Percentiles rank a stretch among this genome's conserved stretches.
Conservation (phyloP, 805 yeast genomes). For the Teunomyces atbi region DNA sequence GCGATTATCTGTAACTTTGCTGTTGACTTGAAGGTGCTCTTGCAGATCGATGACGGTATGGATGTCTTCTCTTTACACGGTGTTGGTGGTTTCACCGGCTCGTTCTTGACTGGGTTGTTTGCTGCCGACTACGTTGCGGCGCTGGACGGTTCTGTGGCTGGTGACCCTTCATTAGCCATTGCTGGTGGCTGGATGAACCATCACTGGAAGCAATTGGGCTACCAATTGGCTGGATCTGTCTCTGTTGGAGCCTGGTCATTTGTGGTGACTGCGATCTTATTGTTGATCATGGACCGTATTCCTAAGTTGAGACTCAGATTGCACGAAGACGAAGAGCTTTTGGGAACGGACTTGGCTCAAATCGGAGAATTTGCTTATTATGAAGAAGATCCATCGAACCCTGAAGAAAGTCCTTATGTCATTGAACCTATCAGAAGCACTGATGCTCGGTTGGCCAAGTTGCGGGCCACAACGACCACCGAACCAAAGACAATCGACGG, state of each 20-base stretch:
- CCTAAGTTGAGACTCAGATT: constrained; percentile 83
- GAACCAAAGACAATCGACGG: constrained; percentile 10
- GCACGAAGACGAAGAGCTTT: constrained; percentile 79
- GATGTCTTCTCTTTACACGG: constrained; percentile 94
- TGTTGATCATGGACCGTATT: constrained; percentile 64
- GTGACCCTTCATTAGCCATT: constrained; percentile 36
- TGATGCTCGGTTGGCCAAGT: constrained; percentile 36
- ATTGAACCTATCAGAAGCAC: constrained; percentile 77
- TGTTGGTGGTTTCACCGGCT: constrained; percentile 86
- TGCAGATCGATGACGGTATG: constrained; percentile 89
- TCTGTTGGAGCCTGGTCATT: constrained; percentile 78
- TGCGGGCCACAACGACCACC: constrained; percentile 22
- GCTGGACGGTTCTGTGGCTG: constrained; percentile 60
- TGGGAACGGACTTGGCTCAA: constrained; percentile 86
- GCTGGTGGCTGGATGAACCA: constrained; percentile 89
- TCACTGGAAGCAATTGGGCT: constrained; percentile 78
- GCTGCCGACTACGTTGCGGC: constrained; percentile 90
- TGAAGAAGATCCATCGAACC: constrained; percentile 37
- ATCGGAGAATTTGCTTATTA: constrained; percentile 84
- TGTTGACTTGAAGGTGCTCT: constrained; percentile 68
- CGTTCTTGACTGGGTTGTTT: constrained; percentile 83
- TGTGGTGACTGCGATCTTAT: constrained; percentile 64
- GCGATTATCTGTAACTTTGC: constrained; percentile 81
- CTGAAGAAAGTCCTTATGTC: constrained; percentile 47
- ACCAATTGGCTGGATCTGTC: constrained; percentile 77